These are phyloP conservation scores for Auriscalpium microsporum DNA, from an alignment of 768 basidiomycete genomes.

Conservation along the genomic window DNA sequence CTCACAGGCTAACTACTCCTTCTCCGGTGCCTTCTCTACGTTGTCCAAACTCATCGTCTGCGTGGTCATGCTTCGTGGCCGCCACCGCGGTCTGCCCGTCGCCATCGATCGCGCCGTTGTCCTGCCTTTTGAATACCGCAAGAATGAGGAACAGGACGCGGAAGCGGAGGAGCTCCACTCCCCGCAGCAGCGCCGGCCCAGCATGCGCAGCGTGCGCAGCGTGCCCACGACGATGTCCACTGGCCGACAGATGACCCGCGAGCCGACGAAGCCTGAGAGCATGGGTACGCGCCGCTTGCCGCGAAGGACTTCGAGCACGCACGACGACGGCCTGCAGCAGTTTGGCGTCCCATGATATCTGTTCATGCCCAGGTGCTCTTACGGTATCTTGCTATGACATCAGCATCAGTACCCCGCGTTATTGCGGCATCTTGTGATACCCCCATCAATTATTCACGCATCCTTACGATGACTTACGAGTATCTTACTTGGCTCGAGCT, in stretches of 20 bases:
- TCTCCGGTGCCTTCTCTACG: slow-evolving; percentile 68
- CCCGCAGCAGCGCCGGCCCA: background rate
- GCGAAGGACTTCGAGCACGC: too few relatives aligned
- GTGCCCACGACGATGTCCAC: background rate
- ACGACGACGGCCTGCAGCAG: too few relatives aligned
- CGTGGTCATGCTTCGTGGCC: slow-evolving; percentile 87
- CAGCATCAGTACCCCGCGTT: too few relatives aligned
- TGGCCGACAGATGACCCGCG: background rate
- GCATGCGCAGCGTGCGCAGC: background rate
- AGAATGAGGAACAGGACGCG: background rate
- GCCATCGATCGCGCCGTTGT: slow-evolving; percentile 86
- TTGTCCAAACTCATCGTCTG: slow-evolving; percentile 85
- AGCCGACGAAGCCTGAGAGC: too few relatives aligned
- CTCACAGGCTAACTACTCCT: slow-evolving; percentile 65
- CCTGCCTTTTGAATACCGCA: slow-evolving; percentile 55
- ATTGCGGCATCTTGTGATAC: too few relatives aligned
- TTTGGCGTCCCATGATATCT: too few relatives aligned
- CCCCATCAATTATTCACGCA: too few relatives aligned
- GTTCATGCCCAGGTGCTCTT: too few relatives aligned
- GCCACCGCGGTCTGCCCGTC: slow-evolving; percentile 82
- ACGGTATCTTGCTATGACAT: too few relatives aligned
- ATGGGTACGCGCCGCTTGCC: too few relatives aligned
- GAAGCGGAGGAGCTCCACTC: background rate
- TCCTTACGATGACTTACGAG: too few relatives aligned
- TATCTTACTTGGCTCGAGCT: too few relatives aligned